Conservation (phyloP, 2,329 filamentous ascomycete genomes). For the Grosmannia clavigera region DNA sequence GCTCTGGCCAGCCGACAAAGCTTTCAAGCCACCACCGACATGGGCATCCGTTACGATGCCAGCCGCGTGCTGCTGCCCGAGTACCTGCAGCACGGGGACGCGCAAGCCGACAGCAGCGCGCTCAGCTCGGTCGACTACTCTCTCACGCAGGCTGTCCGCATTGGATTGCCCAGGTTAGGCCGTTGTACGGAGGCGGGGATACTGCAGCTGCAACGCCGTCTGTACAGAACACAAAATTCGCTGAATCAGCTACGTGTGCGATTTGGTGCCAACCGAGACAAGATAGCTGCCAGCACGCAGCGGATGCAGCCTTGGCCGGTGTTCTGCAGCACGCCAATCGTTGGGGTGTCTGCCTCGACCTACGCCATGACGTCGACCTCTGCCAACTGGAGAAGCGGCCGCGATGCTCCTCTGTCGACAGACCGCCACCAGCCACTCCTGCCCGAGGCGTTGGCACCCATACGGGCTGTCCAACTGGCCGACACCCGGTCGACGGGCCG, state of each 20-base stretch:
- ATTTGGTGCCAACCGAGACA: not conserved
- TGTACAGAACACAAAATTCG: not conserved
- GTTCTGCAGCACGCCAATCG: constrained; percentile 18
- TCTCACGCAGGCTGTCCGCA: constrained; percentile 25
- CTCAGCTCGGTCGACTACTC: constrained; percentile 25
- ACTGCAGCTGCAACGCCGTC: constrained; percentile 6
- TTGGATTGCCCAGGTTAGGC: constrained; percentile 22
- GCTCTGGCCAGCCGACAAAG: constrained; percentile 13
- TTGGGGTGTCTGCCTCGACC: constrained; percentile 26
- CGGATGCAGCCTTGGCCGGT: constrained; percentile 2
- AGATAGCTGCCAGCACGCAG: not conserved
- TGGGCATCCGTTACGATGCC: constrained; percentile 26
- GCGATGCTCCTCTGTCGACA: constrained; percentile 14
- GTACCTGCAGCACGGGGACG: constrained; percentile 4
- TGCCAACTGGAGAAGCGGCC: not conserved
- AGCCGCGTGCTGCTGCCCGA: constrained; percentile 10
- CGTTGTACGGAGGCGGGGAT: constrained; percentile 10
- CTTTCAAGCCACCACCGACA: constrained; percentile 22
- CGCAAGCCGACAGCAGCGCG: not conserved
- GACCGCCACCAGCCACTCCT: constrained; percentile 28
- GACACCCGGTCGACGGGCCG: constrained; percentile 26
- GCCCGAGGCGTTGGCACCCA: constrained; percentile 23
- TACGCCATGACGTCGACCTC: constrained; percentile 21
- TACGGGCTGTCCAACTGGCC: constrained; percentile 24
- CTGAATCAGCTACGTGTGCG: constrained; percentile 1